Evolutionary conservation across 2,329 filamentous ascomycete genomes (phyloP), one percentile per base, ranked within the genome.

Genomic region (Zymoseptoria pseudotritici): DNA sequence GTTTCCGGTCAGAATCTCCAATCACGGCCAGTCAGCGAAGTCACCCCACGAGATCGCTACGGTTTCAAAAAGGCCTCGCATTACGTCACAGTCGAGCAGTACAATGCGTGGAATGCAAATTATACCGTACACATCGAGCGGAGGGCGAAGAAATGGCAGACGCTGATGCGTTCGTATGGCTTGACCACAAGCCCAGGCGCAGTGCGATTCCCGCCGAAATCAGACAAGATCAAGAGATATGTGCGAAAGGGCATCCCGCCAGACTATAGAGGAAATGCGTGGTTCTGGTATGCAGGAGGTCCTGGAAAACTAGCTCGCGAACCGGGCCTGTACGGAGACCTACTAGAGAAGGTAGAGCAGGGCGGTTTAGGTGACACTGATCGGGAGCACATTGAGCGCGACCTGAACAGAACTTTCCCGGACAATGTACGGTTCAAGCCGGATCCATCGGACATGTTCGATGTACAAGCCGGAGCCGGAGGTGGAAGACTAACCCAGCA

Each of bases 221-320:
- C 86, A 55, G 84, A 86, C 53, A 96, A 95, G 75, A 85, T 94
- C 51, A 96, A 95, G 76, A 84, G 91, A 19, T 97, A 94, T 71
- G 84, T 96, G 54, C 86, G 92, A 56, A 97, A 97, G 74, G 93
- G 93, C 17, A 93, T 97, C 55, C 93, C 93, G 2, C 90, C 92
- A 0, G 91, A 96, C 65, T 96, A 91, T 86, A 85, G 93, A 69
- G 93, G 93, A n/a, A 88, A 90, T 5, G 93, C 93, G 53, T 97
- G 93, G 93, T 97, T 96, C 74, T 97, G 89, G 77, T 97, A 97
- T 72, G 91, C 91, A 10, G 91, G 91, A 20, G 93, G 93, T 1
- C 91, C 91, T 22, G 85, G 86, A 53, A 88, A 91, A 65, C 74
- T 96, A 61, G 83, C 85, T 56, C 87, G 90, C 69, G 84, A 95